Evolutionary conservation across 805 yeast species (phyloP), one percentile per base, ranked within the genome.

Genomic region (Kodamaea kaohsiungensis): DNA sequence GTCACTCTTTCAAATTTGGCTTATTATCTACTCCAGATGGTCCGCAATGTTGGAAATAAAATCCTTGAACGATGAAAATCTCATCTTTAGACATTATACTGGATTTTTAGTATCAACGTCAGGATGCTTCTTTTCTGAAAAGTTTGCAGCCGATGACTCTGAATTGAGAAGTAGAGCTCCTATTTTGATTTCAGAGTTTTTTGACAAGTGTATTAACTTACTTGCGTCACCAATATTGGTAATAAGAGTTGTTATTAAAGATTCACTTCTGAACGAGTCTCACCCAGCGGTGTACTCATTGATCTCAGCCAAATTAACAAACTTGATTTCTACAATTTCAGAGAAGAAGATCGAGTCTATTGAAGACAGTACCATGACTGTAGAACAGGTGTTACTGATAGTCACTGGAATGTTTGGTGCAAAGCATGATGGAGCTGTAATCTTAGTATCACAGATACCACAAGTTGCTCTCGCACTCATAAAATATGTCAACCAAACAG

Each of bases 101-200:
- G 95, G 93, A 7, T 84, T 86, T 56, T 67, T 89, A 56, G 89
- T 91, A 1, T 82, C 91, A 0, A 72, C 87, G 0, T 81, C 89
- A 49, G 91, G 96, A 45, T 77, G 85, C 13, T 80, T 87, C 53
- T 64, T 86, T 19, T 61, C 58, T 16, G 63, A 70, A 6, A 65
- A 56, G 19, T 77, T 65, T 58, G 49, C 66, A 2, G 51, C 50
- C 15, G 57, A 58, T 46, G 68, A 65, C 40, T 55, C 60, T 1
- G 63, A 50, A 1, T 62, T 69, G 48, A 65, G 68, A 48, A 61
- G 61, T 18, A 69, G 69, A 37, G 68, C 79, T 45, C 56, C 65
- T 18, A 64, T 61, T 13, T 70, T 75, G 39, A 73, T 81, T 12
- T 76, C 78, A 13, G 73, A 69, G 18, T 85, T 85, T 55, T 76